Evolutionary conservation across 2,329 filamentous ascomycete genomes (phyloP), one percentile per base, ranked within the genome.

Genomic region (Cyanodermella asteris): DNA sequence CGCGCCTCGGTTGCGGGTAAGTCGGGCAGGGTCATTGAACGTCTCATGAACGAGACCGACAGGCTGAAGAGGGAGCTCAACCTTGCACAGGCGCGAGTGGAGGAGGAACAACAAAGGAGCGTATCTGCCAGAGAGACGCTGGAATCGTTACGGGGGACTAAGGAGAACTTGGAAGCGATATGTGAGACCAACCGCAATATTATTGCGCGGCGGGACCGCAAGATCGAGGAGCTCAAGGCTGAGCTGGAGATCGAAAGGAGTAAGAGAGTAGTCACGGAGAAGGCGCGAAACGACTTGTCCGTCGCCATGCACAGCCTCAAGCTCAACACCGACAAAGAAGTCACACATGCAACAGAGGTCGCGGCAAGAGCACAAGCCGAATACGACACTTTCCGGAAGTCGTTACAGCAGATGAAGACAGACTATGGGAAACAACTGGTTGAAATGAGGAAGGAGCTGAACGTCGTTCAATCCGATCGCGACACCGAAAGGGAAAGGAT

Each of bases 21-120:
- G 37, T 58, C 55, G 3, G 53, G 55, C 15, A 49, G 55, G 18
- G 55, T 59, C 12, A 59, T 59, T 26, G 54, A 59, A 31, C 51
- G 53, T 28, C 38, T 59, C 17, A 54, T 57, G 36, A 53, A 53
- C 32, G 54, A 59, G 23, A 57, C 57, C 30, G 55, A 55, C 15
- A 51, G 53, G 13, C 34, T 57, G 20, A 55, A 49, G 7, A 47
- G 55, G 11, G 55, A 59, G 31, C 51, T 48, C 32, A 49, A 45
- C 24, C 36, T 58, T 16, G 13, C 47, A 52, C 29, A 49, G 47
- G 30, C 52, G 46, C 16, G 47, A 48, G 9, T 47, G 47, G 6
- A 36, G 18, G 55, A 59, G 30, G 55, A 59, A 31, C 46, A 50
- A 4, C 51, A 56, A 31, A 46, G 51, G 17, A 46, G 44, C 21